These are phyloP conservation scores for Paracorniculantispora psalliotae DNA, from an alignment of 2,329 filamentous ascomycete genomes.

Conservation along the genomic window DNA sequence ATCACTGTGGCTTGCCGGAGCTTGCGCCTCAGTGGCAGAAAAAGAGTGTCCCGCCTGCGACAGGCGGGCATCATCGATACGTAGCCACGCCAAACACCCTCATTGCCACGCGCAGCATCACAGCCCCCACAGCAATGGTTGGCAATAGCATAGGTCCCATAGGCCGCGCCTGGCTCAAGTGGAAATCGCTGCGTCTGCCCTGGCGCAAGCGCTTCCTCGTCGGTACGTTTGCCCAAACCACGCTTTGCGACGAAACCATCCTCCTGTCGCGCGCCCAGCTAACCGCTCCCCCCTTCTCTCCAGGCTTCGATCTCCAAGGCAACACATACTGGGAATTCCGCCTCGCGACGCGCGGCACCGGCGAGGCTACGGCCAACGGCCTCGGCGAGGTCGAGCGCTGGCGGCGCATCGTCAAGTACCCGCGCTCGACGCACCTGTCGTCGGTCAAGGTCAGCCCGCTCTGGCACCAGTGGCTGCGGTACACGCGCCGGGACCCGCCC, in stretches of 20 bases:
- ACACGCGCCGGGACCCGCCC: slow-evolving; percentile 52
- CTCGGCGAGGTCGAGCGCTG: slow-evolving; percentile 40
- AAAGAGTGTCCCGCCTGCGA: neutral
- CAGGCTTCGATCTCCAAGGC: slow-evolving; percentile 59
- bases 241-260: no score
- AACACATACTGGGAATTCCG: slow-evolving; percentile 68
- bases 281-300: neutral
- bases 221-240: no score
- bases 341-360: slow-evolving; percentile 36
- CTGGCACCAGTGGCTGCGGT: slow-evolving; percentile 66
- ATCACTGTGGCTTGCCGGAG: neutral
- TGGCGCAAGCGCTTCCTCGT: slow-evolving; percentile 61
- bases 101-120: neutral
- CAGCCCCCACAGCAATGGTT: slow-evolving; percentile 26
- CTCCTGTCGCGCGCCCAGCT: neutral
- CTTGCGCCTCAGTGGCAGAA: neutral
- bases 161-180: slow-evolving; percentile 49
- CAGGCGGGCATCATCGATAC: neutral
- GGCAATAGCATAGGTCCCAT: slow-evolving; percentile 32
- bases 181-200: slow-evolving; percentile 58
- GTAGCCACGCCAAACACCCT: neutral
- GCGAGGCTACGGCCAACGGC: neutral
- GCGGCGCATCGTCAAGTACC: slow-evolving; percentile 59
- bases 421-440: slow-evolving; percentile 47
- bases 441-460: slow-evolving; percentile 54